Percentiles rank a stretch among this genome's conserved stretches.
phyloP scores from a whole-genome alignment of 805 yeast genomes.

The Grigorovia yakushimaensis region DNA sequence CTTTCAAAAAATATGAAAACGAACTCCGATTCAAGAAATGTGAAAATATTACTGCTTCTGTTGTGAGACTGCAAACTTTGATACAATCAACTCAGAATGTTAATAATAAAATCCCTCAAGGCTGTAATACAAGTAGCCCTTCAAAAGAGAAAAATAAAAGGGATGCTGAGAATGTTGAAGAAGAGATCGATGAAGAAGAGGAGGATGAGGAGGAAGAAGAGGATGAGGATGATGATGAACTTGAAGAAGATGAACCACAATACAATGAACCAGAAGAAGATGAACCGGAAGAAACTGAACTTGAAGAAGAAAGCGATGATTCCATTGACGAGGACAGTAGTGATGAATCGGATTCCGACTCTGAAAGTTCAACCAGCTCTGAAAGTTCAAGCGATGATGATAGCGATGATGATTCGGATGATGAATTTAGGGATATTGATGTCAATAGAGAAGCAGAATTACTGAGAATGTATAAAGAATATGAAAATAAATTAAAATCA shows the following conservation, averaged over 20 bases:
- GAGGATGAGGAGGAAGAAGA: conserved; percentile 1
- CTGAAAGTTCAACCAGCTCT: conserved; percentile 13
- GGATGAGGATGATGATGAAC: conserved; percentile 3
- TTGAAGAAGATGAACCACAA: conserved; percentile 1
- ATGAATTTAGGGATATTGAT: conserved; percentile 14
- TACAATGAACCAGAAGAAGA: conserved; percentile 3
- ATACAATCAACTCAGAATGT: background rate
- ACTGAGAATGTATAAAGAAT: conserved; percentile 30
- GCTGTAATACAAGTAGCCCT: too few species aligned
- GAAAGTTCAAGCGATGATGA: conserved; percentile 11
- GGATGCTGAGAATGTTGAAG: background rate
- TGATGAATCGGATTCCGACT: conserved; percentile 20
- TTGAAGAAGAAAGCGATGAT: conserved; percentile 21
- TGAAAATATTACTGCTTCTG: conserved; percentile 34
- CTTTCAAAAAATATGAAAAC: conserved; percentile 25
- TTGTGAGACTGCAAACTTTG: conserved; percentile 25
- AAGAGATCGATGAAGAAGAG: conserved; percentile 1
- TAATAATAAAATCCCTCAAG: too few species aligned
- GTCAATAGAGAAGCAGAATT: conserved; percentile 28
- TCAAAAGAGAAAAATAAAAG: background rate
- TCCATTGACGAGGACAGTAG: conserved; percentile 11
- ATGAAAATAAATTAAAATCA: conserved; percentile 28
- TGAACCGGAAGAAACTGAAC: conserved; percentile 11
- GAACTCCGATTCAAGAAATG: conserved; percentile 29
- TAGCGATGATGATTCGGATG: conserved; percentile 17